phyloP scores from a whole-genome alignment of 495 filamentous ascomycete genomes.

The Neurospora africana region DNA sequence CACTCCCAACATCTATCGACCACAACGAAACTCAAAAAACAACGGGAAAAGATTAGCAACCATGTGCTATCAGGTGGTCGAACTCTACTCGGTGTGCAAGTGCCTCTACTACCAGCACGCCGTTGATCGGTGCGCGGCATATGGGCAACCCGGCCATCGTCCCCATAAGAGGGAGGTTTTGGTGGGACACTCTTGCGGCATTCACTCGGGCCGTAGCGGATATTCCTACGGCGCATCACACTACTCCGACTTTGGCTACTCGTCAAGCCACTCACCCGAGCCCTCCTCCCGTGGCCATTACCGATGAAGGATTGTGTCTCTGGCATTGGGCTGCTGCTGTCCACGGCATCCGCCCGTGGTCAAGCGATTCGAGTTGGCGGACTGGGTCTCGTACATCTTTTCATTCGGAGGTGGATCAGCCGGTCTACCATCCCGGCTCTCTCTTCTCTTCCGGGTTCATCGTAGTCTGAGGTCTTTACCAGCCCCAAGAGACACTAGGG shows the following conservation, averaged over 20 bases:
- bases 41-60: not conserved
- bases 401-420: not conserved
- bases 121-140: conserved; percentile 61
- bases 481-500: not conserved
- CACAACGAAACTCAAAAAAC: not conserved
- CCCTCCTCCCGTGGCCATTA: not conserved
- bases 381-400: not conserved
- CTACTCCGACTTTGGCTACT: not conserved
- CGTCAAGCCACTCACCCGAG: not conserved
- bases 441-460: not conserved
- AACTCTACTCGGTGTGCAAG: conserved; percentile 68
- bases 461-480: not conserved
- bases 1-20: not conserved
- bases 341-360: not conserved
- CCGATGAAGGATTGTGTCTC: not conserved
- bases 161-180: not conserved
- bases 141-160: conserved; percentile 27
- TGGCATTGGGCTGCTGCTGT: not conserved
- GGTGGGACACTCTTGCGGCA: not conserved
- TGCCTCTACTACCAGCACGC: conserved; percentile 75
- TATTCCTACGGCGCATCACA: not conserved
- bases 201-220: not conserved
- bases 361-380: not conserved
- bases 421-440: not conserved
- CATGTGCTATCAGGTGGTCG: conserved; percentile 68